These are phyloP conservation scores for Microbotryum scabiosae DNA, from an alignment of 1,284 basidiomycete species.

Conservation along the genomic window DNA sequence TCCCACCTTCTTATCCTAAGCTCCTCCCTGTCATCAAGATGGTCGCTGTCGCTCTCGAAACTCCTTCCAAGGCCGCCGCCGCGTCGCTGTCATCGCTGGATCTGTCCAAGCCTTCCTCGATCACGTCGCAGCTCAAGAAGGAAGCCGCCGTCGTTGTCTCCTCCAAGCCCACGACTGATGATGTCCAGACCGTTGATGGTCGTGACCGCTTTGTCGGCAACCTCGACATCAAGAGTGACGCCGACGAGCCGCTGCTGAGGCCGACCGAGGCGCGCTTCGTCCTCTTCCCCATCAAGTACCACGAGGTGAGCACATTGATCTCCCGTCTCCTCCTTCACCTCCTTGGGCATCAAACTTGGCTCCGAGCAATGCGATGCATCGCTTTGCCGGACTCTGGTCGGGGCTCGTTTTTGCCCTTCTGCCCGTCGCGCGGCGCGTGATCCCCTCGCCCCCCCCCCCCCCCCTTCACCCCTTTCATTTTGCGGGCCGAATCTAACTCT, in stretches of 20 bases:
- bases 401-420: not conserved
- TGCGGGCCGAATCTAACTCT: not conserved
- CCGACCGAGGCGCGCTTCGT: conserved; percentile 39
- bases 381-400: no score
- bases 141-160: conserved; percentile 19
- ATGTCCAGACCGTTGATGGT: conserved; percentile 5
- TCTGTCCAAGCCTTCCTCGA: conserved; percentile 40
- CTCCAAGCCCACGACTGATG: not conserved
- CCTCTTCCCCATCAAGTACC: conserved; percentile 39
- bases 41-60: conserved; percentile 41
- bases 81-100: conserved; percentile 43
- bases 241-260: conserved; percentile 37
- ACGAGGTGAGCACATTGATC: conserved; percentile 31
- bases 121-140: conserved; percentile 2
- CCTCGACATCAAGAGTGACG: conserved; percentile 36
- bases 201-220: conserved; percentile 37
- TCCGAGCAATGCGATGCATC: not conserved
- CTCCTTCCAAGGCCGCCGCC: conserved; percentile 47
- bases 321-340: not conserved
- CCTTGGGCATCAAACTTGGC: not conserved
- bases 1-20: conserved; percentile 28
- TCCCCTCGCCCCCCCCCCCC: not conserved
- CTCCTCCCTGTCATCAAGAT: conserved; percentile 32
- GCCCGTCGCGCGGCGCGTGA: not conserved
- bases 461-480: not conserved